Base-by-base conservation (phyloP, 345 rosid genomes). In the Melastoma malabathricum region DNA sequence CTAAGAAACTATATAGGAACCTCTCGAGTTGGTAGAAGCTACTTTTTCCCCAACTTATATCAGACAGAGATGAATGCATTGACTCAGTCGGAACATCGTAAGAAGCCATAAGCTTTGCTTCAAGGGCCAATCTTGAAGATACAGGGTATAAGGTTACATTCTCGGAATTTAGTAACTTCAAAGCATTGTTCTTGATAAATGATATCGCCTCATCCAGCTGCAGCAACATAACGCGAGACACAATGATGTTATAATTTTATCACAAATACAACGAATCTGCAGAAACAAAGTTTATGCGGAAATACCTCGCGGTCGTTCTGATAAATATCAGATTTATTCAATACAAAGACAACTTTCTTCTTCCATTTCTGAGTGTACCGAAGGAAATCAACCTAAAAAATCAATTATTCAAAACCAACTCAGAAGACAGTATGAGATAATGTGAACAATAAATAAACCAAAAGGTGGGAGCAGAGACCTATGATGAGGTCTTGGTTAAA, bases 331-430 rank as follows among this genome's bases (percentile, higher is more conserved):
- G 96, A 71, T 70, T 87, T 92, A 64, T 92, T 87, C 62, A 92
- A 74, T 59, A 92, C 78, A 65, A 92, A 87, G 46, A 92, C 81
- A 57, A 82, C 80, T 71, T 81, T 92, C 79, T 92, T 87, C 76
- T 79, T 92, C 98, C 96, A 92, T 56, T 87, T 89, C 60, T 87
- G 96, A 49, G 75, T 82, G 58, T 92, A 92, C 51, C 79, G 88
- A 66, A 92, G 98, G 73, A 92, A 92, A 34, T 61, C 59, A 66
- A 87, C 98, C 98, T 92, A 75, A 51, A 62, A 68, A n/a, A 67
- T 48, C 3, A 41, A 13, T 14, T 22, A 15, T 29, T 44, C 34
- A 31, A 51, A 51, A 43, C 41, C 55, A 34, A 51, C 20, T 50
- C 53, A 50, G 31, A 15, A 27, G 41, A 29, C 41, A 8, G 34